Evolutionary conservation across 2,329 filamentous ascomycete species (phyloP), one percentile per base, ranked within the genome.

Genomic region (Fusarium duplospermum): DNA sequence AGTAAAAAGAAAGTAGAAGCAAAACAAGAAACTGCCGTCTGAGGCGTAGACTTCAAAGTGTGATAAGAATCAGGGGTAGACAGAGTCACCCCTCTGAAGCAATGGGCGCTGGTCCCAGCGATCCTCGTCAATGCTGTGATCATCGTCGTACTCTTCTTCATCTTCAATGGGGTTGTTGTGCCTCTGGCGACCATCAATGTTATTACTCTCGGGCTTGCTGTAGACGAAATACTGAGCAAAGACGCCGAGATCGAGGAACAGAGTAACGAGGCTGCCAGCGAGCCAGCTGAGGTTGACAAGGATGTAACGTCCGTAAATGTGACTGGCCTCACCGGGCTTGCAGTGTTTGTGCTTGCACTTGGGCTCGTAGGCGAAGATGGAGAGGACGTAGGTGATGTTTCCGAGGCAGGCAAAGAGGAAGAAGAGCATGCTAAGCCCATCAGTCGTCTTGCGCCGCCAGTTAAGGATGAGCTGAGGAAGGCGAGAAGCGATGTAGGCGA

Each of bases 391-490:
- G 0, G 95, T 98, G 74, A 98, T 83, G 81, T 99, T 99, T 3
- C 96, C 96, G 7, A 98, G 90, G 80, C 96, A 98, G 6, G 96
- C 96, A 81, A 99, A 98, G 24, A 98, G 87, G 85, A 98, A 98
- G 84, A 98, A 99, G 13, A 98, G 88, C 84, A 98, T 91, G 74
- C 93, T 96, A 22, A 99, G 92, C 4, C 96, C 96, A 65, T 98
- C 95, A 1, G 95, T 98, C 50, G 93, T 95, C 85, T 97, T 97
- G 72, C 96, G 92, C 22, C 94, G 91, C 85, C 94, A 97, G 83
- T 98, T 99, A 62, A 98, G 90, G 9, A 98, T 87, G 2, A 99
- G 87, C 84, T 99, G 96, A 0, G 96, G 96, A 8, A 98, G 84
- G 10, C 96, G 93, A 1, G 93, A 96, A 24, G 94, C 94, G 13